phyloP scores from a whole-genome alignment of 1,284 basidiomycete genomes.

The Trametes polyzona region DNA sequence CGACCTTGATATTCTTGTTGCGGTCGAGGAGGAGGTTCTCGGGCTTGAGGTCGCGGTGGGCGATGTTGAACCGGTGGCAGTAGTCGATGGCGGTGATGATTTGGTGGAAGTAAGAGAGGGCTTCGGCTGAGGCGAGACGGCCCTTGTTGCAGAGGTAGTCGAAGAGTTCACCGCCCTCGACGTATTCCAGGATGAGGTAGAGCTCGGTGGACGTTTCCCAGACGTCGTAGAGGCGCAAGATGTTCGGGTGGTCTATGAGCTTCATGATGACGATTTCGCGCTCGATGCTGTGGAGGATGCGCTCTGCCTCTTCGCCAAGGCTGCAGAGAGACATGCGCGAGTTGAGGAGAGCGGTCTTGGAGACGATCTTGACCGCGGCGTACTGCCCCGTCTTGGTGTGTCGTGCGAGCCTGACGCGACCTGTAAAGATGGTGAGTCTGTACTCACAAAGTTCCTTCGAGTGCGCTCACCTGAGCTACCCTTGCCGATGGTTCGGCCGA shows the following conservation, averaged over 20 bases:
- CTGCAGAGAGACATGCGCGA: conserved; percentile 76
- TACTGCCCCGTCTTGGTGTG: conserved; percentile 88
- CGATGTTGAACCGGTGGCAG: conserved; percentile 96
- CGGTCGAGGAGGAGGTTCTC: conserved; percentile 93
- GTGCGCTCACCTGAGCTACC: conserved; percentile 80
- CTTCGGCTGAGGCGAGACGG: conserved; percentile 79
- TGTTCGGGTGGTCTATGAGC: conserved; percentile 96
- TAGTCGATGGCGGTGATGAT: conserved; percentile 95
- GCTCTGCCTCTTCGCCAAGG: conserved; percentile 68
- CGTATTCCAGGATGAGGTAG: conserved; percentile 95
- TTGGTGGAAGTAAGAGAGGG: conserved; percentile 95
- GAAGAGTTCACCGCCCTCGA: conserved; percentile 97
- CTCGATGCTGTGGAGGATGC: conserved; percentile 82
- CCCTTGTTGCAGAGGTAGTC: conserved; percentile 91
- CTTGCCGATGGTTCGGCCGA: conserved; percentile 92
- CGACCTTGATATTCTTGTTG: conserved; percentile 91
- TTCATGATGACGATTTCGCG: conserved; percentile 99
- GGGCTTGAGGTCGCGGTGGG: conserved; percentile 96
- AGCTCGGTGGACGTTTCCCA: conserved; percentile 94
- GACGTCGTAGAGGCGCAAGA: conserved; percentile 94
- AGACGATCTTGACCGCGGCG: conserved; percentile 97
- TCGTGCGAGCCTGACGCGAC: conserved; percentile 90
- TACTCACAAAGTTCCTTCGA: no score
- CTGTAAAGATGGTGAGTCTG: conserved; percentile 44
- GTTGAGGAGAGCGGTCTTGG: conserved; percentile 73